Base-by-base conservation (phyloP, 140 eudicot genomes). In the Cichorium intybus region DNA sequence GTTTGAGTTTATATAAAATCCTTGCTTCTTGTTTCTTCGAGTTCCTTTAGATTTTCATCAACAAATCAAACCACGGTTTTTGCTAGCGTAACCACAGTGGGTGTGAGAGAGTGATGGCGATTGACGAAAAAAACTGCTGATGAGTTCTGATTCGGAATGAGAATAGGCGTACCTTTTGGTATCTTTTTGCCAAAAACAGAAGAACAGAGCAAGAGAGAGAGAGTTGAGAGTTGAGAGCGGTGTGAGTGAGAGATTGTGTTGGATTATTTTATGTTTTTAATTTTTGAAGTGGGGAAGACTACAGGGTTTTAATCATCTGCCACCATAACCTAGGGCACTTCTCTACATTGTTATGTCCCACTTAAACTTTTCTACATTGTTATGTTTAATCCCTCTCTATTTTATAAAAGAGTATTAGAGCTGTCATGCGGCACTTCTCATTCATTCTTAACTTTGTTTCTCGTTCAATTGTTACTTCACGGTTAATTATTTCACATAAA, bases 191-290 rank as follows among this genome's bases (percentile, higher is more conserved):
- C 54, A 57, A 60, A 71, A 50, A 51, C 63, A 54, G 46, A 71
- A 71, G 76, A 50, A 61, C 63, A 60, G 70, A 62, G 74, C 29
- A 33, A 31, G 64, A 58, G 64, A 58, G 64, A 31, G 43, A 31
- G 48, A 50, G 23, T n/a, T 15, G 5, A 16, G 62, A 51, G 53
- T 15, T 27, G 70, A 27, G 52, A 34, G 24, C 31, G 33, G 67
- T 61, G 68, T 67, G 68, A 47, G 60, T 46, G 75, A 57, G 60
- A 59, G 68, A 70, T 48, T 71, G 76, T 60, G 43, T 53, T 22
- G 35, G 26, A 24, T 53, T 53, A 34, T 53, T 66, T 48, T 49
- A 17, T 48, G 29, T 64, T 64, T 49, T 49, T 20, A 17, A 17
- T 64, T 64, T 48, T 64, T 64, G n/a, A 18, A 48, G 56, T 45